phyloP scores from a whole-genome alignment of 306 rosid species.

The Vigna radiata region DNA sequence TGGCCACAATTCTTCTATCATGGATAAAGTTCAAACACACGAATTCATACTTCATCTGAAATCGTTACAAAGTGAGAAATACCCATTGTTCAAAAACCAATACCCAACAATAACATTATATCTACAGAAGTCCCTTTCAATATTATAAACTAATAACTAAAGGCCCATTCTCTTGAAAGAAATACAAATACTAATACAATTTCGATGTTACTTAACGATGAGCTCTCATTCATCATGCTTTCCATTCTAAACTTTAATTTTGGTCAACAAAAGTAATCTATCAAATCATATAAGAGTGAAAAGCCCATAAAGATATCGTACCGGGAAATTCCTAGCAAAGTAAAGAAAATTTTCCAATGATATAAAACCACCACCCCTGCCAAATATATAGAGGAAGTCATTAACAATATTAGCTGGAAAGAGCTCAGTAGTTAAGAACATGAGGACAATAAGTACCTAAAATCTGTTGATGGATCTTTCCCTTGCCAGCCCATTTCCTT shows the following conservation, averaged over 20 bases:
- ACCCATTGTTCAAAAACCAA: not conserved
- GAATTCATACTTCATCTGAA: slow-evolving; percentile 10
- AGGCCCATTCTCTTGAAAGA: slow-evolving; percentile 12
- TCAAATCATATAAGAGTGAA: slow-evolving; percentile 19
- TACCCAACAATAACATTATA: not conserved
- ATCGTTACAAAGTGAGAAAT: not conserved
- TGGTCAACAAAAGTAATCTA: slow-evolving; percentile 19
- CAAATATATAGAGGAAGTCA: slow-evolving; percentile 47
- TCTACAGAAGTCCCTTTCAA: slow-evolving; percentile 1
- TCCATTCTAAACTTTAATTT: slow-evolving; percentile 36
- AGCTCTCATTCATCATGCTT: slow-evolving; percentile 13
- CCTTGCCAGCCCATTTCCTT: slow-evolving; percentile 99
- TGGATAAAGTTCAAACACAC: not conserved
- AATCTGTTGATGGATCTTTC: slow-evolving; percentile 98
- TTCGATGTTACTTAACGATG: not conserved
- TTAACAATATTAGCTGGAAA: slow-evolving; percentile 35
- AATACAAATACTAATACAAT: slow-evolving; percentile 4
- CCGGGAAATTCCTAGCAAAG: slow-evolving; percentile 89
- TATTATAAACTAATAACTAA: slow-evolving; percentile 1
- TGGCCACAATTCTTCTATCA: slow-evolving; percentile 11
- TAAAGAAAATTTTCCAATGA: slow-evolving; percentile 95
- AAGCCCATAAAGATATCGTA: slow-evolving; percentile 52
- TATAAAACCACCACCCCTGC: slow-evolving; percentile 98
- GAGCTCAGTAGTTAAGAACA: slow-evolving; percentile 32
- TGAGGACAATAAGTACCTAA: slow-evolving; percentile 63